Conservation (phyloP, 305 asterid genomes). For the Solanum hybrid region DNA sequence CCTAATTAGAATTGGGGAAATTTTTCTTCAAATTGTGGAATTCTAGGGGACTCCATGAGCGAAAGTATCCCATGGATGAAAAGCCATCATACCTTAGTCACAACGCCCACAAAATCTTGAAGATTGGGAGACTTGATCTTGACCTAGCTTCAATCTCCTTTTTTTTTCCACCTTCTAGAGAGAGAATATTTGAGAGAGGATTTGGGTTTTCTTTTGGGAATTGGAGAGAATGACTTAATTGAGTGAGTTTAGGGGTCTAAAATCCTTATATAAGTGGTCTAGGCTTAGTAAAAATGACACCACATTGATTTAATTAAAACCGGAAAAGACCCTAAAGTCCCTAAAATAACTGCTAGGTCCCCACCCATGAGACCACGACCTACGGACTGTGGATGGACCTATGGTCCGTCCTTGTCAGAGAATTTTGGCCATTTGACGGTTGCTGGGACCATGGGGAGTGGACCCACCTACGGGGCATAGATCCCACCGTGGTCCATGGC, state of each 20-base stretch:
- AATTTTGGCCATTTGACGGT: neutral
- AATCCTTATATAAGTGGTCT: neutral
- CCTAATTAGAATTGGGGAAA: neutral
- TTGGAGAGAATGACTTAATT: neutral
- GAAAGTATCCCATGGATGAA: neutral
- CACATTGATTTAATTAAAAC: neutral
- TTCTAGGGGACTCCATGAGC: neutral
- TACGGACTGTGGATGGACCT: neutral
- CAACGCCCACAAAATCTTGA: neutral
- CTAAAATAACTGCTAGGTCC: neutral
- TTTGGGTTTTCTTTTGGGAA: neutral
- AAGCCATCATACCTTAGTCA: neutral
- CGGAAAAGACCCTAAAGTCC: neutral
- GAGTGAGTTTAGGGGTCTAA: neutral
- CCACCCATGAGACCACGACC: neutral
- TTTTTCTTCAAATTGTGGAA: neutral
- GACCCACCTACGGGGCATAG: neutral
- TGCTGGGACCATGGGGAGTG: neutral
- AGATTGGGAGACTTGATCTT: neutral
- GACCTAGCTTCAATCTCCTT: neutral
- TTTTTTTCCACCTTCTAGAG: neutral
- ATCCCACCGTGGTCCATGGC: neutral
- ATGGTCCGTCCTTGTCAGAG: neutral
- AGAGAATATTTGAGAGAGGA: neutral
- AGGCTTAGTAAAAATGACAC: neutral